A percentile compares a stretch with the other conserved stretches of the same genome.
These are phyloP conservation scores for Vitis rotundifolia DNA, from an alignment of 164 flowering plant genomes.

Conservation along the genomic window DNA sequence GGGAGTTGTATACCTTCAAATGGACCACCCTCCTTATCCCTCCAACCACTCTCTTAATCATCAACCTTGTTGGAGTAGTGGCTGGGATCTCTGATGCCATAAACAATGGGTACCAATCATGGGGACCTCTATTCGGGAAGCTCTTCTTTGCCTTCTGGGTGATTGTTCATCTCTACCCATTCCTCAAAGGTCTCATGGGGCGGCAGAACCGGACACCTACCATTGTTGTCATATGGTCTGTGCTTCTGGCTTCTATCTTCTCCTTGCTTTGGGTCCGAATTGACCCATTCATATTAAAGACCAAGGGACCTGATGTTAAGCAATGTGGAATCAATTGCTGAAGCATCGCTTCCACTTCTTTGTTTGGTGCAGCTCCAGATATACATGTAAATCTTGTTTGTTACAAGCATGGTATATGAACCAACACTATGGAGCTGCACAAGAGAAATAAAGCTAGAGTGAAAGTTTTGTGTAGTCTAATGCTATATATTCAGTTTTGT, in stretches of 20 bases:
- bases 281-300: constrained; percentile 76
- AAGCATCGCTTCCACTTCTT: constrained; percentile 6
- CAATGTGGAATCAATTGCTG: constrained; percentile 86
- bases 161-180: constrained; percentile 81
- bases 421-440: constrained; percentile 17
- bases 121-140: constrained; percentile 90
- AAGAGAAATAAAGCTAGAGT: constrained; percentile 23
- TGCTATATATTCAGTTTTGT: constrained; percentile 25
- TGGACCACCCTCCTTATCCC: constrained; percentile 89
- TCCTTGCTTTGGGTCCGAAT: constrained; percentile 89
- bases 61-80: constrained; percentile 82
- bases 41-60: constrained; percentile 79
- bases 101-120: constrained; percentile 78
- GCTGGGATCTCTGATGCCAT: constrained; percentile 94
- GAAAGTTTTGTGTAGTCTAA: constrained; percentile 27
- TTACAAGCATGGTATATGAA: constrained; percentile 11
- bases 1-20: constrained; percentile 74
- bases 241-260: constrained; percentile 87
- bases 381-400: constrained; percentile 8
- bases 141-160: constrained; percentile 88
- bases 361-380: constrained; percentile 9
- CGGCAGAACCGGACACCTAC: constrained; percentile 89
- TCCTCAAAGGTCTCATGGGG: constrained; percentile 95
- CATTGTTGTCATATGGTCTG: constrained; percentile 84
- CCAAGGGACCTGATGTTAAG: constrained; percentile 78